Conservation (phyloP, 2,329 filamentous ascomycete species). For the Fonsecaea pedrosoi region DNA sequence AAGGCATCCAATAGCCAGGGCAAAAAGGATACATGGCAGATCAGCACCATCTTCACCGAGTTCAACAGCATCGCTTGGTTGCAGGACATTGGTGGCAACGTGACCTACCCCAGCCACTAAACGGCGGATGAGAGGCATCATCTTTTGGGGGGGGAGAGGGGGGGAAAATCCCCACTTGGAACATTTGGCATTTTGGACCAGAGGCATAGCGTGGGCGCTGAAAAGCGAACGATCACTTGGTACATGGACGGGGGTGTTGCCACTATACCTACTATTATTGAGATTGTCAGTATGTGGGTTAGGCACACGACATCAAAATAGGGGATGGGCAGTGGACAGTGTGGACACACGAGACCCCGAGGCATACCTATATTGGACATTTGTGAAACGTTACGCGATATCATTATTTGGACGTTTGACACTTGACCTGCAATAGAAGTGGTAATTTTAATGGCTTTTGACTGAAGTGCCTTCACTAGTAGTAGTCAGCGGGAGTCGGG, state of each 20-base stretch:
- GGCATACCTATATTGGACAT: constrained; percentile 1
- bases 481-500: too few relatives aligned
- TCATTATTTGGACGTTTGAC: constrained; percentile 4
- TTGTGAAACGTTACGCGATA: constrained; percentile 11
- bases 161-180: neutral
- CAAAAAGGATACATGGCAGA: constrained; percentile 42
- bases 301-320: neutral
- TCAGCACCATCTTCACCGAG: constrained; percentile 46
- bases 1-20: constrained; percentile 35
- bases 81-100: constrained; percentile 34
- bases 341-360: neutral
- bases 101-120: constrained; percentile 29
- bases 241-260: neutral
- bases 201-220: constrained; percentile 23
- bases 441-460: neutral
- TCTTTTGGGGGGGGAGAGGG: neutral
- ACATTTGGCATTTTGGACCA: constrained; percentile 6
- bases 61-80: constrained; percentile 43
- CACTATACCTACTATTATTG: neutral
- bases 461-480: too few relatives aligned
- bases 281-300: neutral
- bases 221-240: neutral
- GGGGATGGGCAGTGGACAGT: neutral
- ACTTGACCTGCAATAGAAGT: neutral
- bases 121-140: neutral